Evolutionary conservation across 2,329 filamentous ascomycete species (phyloP), one percentile per base, ranked within the genome.

Genomic region (Catunica adiposa): DNA sequence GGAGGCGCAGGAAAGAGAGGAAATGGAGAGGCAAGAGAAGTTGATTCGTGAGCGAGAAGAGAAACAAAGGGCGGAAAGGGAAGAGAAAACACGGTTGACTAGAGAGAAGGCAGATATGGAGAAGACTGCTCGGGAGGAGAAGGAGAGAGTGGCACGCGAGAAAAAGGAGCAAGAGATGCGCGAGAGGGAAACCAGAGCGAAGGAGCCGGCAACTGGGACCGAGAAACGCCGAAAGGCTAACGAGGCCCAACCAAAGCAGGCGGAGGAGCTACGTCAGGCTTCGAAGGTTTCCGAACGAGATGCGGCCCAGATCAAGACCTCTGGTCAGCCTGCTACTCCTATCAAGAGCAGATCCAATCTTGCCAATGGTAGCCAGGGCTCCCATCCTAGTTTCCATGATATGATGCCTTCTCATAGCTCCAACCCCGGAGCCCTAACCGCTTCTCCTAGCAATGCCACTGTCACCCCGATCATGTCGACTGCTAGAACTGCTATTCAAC

Each of bases 51-150:
- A 53, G 48, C 23, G 26, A 23, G 50, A 56, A 29, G 46, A 55
- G 46, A 50, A 51, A 11, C 5, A 34, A 11, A 5, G 29, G 29
- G 29, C 11, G 5, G 29, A 34, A 11, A 34, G 29, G 29, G 29
- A 34, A 64, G 89, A 96, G 64, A 87, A 94, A 66, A 90, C 97
- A 66, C 83, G 87, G 57, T 95, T 89, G 67, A 79, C 80, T 52
- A 56, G 48, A 17, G 60, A 61, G 29, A 66, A 66, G 15, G 77
- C 73, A 61, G 73, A 76, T 62, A 85, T 79, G 62, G 89, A 95
- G 70, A 92, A 88, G 70, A 90, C 84, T 62, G 79, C 77, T 11
- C 81, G 80, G 38, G 86, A 92, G 63, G 78, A 78, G 64, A 77
- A 72, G 63, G 78, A 84, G 80, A 62, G 86, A 92, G 63, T 80